Evolutionary conservation across 2,329 filamentous ascomycete genomes (phyloP), one percentile per base, ranked within the genome.

Genomic region (Xylaria sp.): DNA sequence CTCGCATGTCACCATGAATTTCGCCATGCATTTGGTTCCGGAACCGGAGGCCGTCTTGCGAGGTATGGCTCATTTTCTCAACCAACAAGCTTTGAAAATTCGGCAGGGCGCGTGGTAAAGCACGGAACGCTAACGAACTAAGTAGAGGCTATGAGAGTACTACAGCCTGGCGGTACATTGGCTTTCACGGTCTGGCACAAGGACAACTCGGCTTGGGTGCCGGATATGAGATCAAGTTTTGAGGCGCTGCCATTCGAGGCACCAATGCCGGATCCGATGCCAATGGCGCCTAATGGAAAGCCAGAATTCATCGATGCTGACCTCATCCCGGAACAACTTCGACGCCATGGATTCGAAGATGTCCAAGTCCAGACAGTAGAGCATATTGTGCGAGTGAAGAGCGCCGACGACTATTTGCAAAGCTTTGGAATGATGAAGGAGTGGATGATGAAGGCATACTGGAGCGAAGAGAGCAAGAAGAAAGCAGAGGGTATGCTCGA

Each of bases 1-100:
- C 69, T 83, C 79, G 1, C 83, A 86, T 72, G 74, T 85, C 32
- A 81, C 83, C 10, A 74, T 84, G 44, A 82, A 81, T n/a, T 82
- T 87, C 65, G 84, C 81, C 0, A 80, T 86, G 55, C 84, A 85
- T 70, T 65, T 84, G 2, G 81, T 86, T 16, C 82, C 84, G 0
- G 72, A 83, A 25, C 80, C 84, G 0, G 76, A 80, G 5, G 74
- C 69, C 8, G 81, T 79, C 4, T 70, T 82, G 57, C 74, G 75
- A 73, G 81, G 81, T 82, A 72, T 60, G 71, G 66, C 10, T 44
- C 25, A 6, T 18, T 25, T 25, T 21, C 13, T 4, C 32, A n/a
- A 18, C 9, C 23, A 9, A 5, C 5, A 9, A 44, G 9, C 42
- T 6, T 42, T 16, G 37, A 12, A 2, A 18, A 18, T 40, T 27